Conservation (phyloP, 192 early-diverging fungal species). For the Coemansia sp. region DNA sequence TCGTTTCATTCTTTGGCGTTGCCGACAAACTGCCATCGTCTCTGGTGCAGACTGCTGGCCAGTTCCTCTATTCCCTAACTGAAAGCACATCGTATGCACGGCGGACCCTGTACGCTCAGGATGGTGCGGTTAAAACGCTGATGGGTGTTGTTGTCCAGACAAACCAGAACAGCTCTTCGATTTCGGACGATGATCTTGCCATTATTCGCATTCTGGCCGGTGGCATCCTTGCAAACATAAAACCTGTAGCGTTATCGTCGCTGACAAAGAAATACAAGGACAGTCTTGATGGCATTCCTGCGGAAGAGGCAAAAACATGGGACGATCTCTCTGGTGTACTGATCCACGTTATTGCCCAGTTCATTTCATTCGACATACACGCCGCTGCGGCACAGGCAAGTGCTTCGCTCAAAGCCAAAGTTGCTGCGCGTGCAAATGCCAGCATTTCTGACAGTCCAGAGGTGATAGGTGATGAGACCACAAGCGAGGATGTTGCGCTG, state of each 20-base stretch:
- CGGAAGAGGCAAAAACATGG: conserved; percentile 57
- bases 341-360: conserved; percentile 32
- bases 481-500: conserved; percentile 16
- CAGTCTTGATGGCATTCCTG: conserved; percentile 26
- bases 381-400: conserved; percentile 24
- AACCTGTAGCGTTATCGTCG: conserved; percentile 23
- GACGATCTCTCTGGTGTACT: conserved; percentile 37
- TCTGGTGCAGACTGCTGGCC: conserved; percentile 57
- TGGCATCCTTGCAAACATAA: conserved; percentile 59
- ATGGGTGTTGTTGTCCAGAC: conserved; percentile 54
- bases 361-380: conserved; percentile 38
- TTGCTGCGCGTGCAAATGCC: neutral
- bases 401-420: conserved; percentile 16
- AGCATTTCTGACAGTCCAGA: conserved; percentile 16
- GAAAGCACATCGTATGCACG: conserved; percentile 70
- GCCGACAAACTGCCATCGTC: conserved; percentile 36
- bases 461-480: neutral
- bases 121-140: conserved; percentile 57
- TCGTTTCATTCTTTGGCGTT: conserved; percentile 68
- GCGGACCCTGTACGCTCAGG: conserved; percentile 59
- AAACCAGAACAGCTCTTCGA: neutral
- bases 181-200: conserved; percentile 56
- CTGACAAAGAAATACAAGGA: conserved; percentile 19
- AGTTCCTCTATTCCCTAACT: conserved; percentile 80
- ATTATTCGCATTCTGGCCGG: conserved; percentile 70